Evolutionary conservation across 2,329 filamentous ascomycete genomes (phyloP), one percentile per base, ranked within the genome.

Genomic region (Pseudofabraea citricarpa): DNA sequence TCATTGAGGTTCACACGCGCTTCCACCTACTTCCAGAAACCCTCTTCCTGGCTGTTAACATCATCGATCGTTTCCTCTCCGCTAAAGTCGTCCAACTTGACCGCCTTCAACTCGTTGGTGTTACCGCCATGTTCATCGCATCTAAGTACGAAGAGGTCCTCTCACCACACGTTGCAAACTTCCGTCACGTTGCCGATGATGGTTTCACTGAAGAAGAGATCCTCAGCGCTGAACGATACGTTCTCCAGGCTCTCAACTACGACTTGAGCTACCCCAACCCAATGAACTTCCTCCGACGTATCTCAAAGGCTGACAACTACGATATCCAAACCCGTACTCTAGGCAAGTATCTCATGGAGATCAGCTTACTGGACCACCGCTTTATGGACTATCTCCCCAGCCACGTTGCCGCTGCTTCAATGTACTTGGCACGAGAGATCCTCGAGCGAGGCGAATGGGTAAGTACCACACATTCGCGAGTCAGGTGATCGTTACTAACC

Each of bases 261-360:
- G 91, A 98, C 64, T 81, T 98, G 52, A 96, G 90, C 73, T 98
- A 96, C 63, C 93, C 93, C 44, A 98, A 98, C 69, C 93, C 93
- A 18, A 98, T 98, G 93, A 98, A 98, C 77, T 98, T 98, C 73
- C 81, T 98, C 48, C 88, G 93, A 53, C 87, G 94, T 55, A 95
- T 98, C 67, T 97, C 91, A 49, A 98, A 98, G 75, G 94, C 93
- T 60, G 94, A 98, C 71, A 93, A 95, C 74, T 98, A 98, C 70
- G 91, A 98, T 67, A 95, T 97, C 59, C 89, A 96, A 66, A 95
- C 90, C 48, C 87, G 93, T 58, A 98, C 93, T 36, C 80, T 98
- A 47, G 93, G 89, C 66, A 98, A 98, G 72, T 98, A 97, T 66
- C 75, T 98, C 37, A 89, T 95, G 72, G 93, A 98, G 72, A 96